These are phyloP conservation scores for Salinomyces thailandicus DNA, from an alignment of 2,329 filamentous ascomycete species.

Conservation along the genomic window DNA sequence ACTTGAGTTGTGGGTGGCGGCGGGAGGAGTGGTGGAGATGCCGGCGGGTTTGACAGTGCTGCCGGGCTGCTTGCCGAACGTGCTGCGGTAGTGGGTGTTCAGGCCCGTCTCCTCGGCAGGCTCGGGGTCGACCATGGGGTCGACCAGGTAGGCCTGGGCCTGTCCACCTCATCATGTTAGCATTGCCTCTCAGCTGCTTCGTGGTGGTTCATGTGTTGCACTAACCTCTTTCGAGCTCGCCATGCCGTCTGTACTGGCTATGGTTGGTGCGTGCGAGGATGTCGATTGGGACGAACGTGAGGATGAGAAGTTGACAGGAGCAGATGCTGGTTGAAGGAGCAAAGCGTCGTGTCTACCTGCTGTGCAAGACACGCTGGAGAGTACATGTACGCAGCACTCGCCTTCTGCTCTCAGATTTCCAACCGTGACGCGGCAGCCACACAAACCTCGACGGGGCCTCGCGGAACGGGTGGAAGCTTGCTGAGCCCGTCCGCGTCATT, in stretches of 20 bases:
- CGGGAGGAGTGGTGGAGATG: slow-evolving; percentile 24
- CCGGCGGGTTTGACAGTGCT: slow-evolving; percentile 16
- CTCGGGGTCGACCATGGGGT: slow-evolving; percentile 57
- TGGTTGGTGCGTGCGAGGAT: too few species aligned
- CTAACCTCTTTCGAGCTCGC: slow-evolving; percentile 6
- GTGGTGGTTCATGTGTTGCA: neutral
- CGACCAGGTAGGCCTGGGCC: slow-evolving; percentile 49
- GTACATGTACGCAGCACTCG: too few species aligned
- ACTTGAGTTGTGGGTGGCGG: slow-evolving; percentile 19
- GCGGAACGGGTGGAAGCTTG: neutral
- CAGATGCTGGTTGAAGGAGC: too few species aligned
- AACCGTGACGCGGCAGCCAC: neutral
- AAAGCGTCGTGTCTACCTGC: too few species aligned
- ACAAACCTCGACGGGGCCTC: neutral
- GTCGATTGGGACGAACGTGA: neutral
- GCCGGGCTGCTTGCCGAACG: slow-evolving; percentile 24
- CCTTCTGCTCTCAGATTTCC: neutral
- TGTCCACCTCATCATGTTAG: slow-evolving; percentile 1
- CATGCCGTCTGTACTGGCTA: too few species aligned
- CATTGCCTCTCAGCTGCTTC: neutral
- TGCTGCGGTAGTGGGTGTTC: slow-evolving; percentile 46
- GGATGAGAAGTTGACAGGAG: neutral
- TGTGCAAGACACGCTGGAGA: too few species aligned
- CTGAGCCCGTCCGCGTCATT: neutral
- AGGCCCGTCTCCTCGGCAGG: slow-evolving; percentile 57